Evolutionary conservation across 2,329 filamentous ascomycete species (phyloP), one percentile per base, ranked within the genome.

Genomic region (Escovopsis sp.): DNA sequence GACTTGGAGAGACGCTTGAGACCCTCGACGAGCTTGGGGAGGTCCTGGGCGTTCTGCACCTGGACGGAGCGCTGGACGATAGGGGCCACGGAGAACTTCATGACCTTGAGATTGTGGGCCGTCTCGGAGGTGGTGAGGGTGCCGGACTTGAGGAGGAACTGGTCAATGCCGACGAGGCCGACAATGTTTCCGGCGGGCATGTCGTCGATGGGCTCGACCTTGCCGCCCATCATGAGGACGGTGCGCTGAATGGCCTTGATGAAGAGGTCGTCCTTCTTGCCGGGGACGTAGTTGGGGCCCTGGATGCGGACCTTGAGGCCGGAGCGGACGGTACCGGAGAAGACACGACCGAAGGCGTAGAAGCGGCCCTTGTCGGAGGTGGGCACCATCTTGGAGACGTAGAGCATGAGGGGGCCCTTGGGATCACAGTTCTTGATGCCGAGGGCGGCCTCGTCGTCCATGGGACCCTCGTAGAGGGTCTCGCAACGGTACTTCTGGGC

Each of bases 341-440:
- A 98, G 69, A 98, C 90, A 93, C 90, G 90, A 70, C 90, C 90
- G 71, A 98, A 98, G 63, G 90, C 90, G 72, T 94, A 98, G 85
- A 98, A 98, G 70, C 90, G 88, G 67, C 90, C 90, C 81, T 94
- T 96, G 61, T 98, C 90, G 55, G 86, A 92, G 52, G 90, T 98
- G 56, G 90, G 90, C 58, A 98, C 90, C 90, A 98, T 98, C 85
- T 98, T 98, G 65, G 90, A 98, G 64, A 98, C 87, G 82, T 98
- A 98, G 52, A 96, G 75, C 90, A 98, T 98, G 66, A 98, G 90
- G 56, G 88, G 84, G 63, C 76, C 90, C 73, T 94, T 93, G 66
- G 88, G 74, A 65, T 98, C 85, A 65, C 90, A 96, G 75, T 96
- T 86, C 55, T 87, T 87, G 76, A 98, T 94, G 76, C 79, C 86